Evolutionary conservation across 192 early-diverging fungal genomes (phyloP).

Genomic region (Obelidium mucronatum): DNA sequence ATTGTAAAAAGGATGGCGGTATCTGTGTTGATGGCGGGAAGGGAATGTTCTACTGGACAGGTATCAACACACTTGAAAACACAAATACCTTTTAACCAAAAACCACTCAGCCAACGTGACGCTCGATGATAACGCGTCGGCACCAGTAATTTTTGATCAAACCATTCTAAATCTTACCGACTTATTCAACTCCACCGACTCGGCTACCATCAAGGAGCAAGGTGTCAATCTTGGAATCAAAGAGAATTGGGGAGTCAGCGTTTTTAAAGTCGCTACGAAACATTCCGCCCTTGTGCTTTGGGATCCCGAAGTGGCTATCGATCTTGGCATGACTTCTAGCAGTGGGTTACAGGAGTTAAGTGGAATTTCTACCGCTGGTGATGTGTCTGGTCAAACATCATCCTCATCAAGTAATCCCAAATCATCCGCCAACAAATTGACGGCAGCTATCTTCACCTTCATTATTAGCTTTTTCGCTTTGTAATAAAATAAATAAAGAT

Average conservation of each 20-base stretch:
- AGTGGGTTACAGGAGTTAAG: no score
- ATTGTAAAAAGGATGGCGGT: neutral
- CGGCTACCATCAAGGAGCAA: neutral
- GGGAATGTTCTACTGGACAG: neutral
- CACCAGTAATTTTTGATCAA: neutral
- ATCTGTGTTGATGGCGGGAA: constrained; percentile 1
- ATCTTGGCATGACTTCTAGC: neutral
- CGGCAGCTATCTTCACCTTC: no score
- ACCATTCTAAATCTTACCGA: neutral
- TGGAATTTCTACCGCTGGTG: no score
- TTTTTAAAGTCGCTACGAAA: neutral
- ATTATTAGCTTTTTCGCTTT: no score
- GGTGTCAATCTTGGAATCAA: neutral
- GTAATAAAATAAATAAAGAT: no score
- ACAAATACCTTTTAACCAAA: no score
- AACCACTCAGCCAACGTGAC: neutral
- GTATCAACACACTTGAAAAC: neutral
- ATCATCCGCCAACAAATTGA: no score
- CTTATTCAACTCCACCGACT: neutral
- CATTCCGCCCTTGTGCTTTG: neutral
- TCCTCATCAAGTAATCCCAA: no score
- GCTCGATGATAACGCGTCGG: neutral
- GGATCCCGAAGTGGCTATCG: no score
- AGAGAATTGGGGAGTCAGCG: neutral
- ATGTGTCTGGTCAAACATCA: no score